A percentile compares a stretch with the other conserved stretches of the same genome.
These are phyloP conservation scores for Solanum gracilifrons DNA, from an alignment of 257 asterid species.

Conservation along the genomic window DNA sequence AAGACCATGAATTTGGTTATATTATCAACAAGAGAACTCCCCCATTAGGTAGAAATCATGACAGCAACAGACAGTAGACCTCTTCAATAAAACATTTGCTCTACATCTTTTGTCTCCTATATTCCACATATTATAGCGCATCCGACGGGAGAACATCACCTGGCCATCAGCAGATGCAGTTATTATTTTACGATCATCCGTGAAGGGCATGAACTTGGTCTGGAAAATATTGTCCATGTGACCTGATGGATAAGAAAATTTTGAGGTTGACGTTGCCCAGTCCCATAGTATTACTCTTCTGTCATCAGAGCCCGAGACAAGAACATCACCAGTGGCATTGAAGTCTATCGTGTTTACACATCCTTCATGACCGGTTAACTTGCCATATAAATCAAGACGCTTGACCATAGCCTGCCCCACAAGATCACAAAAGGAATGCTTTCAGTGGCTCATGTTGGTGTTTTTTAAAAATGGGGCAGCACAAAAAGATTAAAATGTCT, in stretches of 20 bases:
- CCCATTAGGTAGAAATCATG: neutral
- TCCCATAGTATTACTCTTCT: slow-evolving; percentile 62
- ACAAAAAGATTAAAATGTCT: no score
- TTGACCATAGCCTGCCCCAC: slow-evolving; percentile 39
- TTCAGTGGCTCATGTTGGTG: neutral
- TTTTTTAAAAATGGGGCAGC: no score
- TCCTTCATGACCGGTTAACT: slow-evolving; percentile 57
- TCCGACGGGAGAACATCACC: slow-evolving; percentile 19
- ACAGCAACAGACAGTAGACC: neutral
- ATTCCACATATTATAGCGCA: neutral
- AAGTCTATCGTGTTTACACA: slow-evolving; percentile 70
- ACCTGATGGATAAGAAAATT: slow-evolving; percentile 61
- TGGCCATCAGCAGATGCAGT: slow-evolving; percentile 75
- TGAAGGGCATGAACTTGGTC: slow-evolving; percentile 64
- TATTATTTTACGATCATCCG: slow-evolving; percentile 56
- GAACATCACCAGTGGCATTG: slow-evolving; percentile 56
- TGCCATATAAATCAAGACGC: slow-evolving; percentile 45
- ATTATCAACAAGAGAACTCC: neutral
- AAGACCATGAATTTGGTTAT: neutral
- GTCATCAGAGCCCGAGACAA: slow-evolving; percentile 82
- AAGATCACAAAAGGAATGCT: neutral
- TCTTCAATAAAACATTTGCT: neutral
- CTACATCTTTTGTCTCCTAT: neutral
- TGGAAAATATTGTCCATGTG: slow-evolving; percentile 65
- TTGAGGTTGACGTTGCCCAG: slow-evolving; percentile 43